A percentile compares a stretch with the other conserved stretches of the same genome.
phyloP scores from a whole-genome alignment of 164 flowering plant genomes.

The Annona cherimola region DNA sequence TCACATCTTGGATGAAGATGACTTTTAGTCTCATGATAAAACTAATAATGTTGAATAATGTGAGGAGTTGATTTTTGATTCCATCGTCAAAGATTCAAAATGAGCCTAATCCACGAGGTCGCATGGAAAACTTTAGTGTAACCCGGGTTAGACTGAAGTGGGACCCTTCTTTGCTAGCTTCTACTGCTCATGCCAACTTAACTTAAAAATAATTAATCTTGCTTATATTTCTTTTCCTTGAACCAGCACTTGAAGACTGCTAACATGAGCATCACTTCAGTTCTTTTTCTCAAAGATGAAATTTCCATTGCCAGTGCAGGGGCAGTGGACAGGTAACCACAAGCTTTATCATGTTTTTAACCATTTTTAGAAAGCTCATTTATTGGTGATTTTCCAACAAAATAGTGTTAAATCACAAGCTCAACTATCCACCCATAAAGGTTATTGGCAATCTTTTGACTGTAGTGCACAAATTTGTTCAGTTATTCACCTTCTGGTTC shows the following conservation, averaged over 20 bases:
- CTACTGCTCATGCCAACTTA: neutral
- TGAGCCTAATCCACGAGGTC: too few relatives aligned
- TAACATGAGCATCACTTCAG: conserved; percentile 89
- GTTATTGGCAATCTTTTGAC: neutral
- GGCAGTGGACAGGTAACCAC: conserved; percentile 73
- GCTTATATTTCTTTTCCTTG: neutral
- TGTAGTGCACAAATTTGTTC: neutral
- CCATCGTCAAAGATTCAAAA: too few relatives aligned
- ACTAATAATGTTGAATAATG: too few relatives aligned
- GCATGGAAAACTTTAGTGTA: too few relatives aligned
- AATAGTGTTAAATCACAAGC: neutral
- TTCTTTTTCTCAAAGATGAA: conserved; percentile 85
- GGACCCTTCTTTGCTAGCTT: too few relatives aligned
- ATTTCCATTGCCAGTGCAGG: conserved; percentile 89
- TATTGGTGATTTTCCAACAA: neutral
- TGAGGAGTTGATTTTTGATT: too few relatives aligned
- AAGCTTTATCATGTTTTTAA: neutral
- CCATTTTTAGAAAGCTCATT: neutral
- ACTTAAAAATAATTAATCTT: neutral
- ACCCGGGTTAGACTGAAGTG: too few relatives aligned
- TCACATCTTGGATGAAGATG: too few relatives aligned
- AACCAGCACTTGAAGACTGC: conserved; percentile 46
- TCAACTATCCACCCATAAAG: neutral
- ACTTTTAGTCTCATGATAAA: too few relatives aligned
- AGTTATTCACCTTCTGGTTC: neutral